Percentiles rank a stretch among this genome's conserved stretches.
phyloP scores from a whole-genome alignment of 768 basidiomycete genomes.

The Dacryopinax spathularia region DNA sequence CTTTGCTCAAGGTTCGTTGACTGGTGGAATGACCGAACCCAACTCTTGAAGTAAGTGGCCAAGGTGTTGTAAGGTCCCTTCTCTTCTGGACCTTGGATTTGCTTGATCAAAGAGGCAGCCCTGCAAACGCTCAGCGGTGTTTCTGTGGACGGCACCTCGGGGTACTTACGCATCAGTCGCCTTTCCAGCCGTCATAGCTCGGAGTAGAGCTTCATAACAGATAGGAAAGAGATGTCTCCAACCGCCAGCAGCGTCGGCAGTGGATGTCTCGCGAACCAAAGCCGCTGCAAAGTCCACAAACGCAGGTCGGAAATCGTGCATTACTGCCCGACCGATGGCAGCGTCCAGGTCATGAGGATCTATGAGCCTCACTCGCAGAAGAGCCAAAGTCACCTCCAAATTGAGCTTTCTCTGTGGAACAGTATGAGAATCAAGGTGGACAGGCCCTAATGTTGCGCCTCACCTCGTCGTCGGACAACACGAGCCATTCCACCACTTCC shows the following conservation, averaged over 20 bases:
- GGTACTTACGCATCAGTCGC: slow-evolving; percentile 71
- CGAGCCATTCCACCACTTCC: slow-evolving; percentile 91
- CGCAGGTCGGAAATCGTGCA: slow-evolving; percentile 59
- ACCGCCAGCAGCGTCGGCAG: slow-evolving; percentile 65
- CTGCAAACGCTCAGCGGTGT: not conserved
- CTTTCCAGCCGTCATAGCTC: slow-evolving; percentile 58
- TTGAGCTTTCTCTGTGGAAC: slow-evolving; percentile 77
- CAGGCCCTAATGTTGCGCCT: slow-evolving; percentile 17
- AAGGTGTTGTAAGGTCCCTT: not conserved
- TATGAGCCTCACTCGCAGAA: slow-evolving; percentile 73
- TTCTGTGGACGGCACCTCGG: not conserved
- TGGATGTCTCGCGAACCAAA: slow-evolving; percentile 73
- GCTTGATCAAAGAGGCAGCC: not conserved
- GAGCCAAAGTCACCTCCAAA: slow-evolving; percentile 78
- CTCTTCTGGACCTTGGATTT: not conserved
- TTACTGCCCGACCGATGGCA: slow-evolving; percentile 74
- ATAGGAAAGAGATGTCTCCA: slow-evolving; percentile 65
- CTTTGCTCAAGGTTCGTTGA: slow-evolving; percentile 84
- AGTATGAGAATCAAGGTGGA: slow-evolving; percentile 10
- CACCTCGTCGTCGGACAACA: slow-evolving; percentile 94
- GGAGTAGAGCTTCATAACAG: slow-evolving; percentile 66
- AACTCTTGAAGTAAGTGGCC: slow-evolving; percentile 30
- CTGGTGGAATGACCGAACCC: slow-evolving; percentile 88
- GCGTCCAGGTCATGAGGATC: slow-evolving; percentile 67
- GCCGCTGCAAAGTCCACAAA: slow-evolving; percentile 70